Percentiles rank a stretch among this genome's conserved stretches.
These are phyloP conservation scores for Fusarium circinatum DNA, from an alignment of 2,329 filamentous ascomycete genomes.

Conservation along the genomic window DNA sequence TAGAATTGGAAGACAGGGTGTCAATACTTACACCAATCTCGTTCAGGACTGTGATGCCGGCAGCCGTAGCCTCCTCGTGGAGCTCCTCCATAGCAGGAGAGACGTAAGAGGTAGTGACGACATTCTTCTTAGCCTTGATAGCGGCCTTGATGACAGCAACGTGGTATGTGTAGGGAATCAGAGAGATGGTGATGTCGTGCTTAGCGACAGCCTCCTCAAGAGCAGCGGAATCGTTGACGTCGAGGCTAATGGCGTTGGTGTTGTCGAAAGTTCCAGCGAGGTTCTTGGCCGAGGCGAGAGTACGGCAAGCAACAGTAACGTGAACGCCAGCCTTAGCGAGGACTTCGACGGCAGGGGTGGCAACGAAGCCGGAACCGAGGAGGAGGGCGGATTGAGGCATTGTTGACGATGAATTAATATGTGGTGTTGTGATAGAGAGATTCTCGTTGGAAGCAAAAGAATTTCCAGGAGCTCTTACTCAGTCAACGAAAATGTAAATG, in stretches of 20 bases:
- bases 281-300: conserved; percentile 78
- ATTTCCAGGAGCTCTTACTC: conserved; percentile 10
- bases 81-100: conserved; percentile 93
- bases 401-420: conserved; percentile 9
- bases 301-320: conserved; percentile 83
- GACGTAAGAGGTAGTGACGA: conserved; percentile 94
- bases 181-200: conserved; percentile 79
- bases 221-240: conserved; percentile 79
- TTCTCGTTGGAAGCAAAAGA: conserved; percentile 19
- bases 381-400: conserved; percentile 45
- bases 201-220: conserved; percentile 84
- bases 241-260: conserved; percentile 81
- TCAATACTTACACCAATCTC: conserved; percentile 77
- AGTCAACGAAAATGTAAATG: conserved; percentile 12
- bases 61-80: conserved; percentile 82
- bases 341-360: conserved; percentile 72
- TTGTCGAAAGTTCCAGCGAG: conserved; percentile 78
- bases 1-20: neutral
- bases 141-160: conserved; percentile 91
- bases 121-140: conserved; percentile 93
- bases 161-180: conserved; percentile 95
- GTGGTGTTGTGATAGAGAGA: conserved; percentile 6
- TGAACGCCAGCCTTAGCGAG: conserved; percentile 68
- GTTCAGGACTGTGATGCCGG: conserved; percentile 97
- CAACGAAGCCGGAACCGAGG: conserved; percentile 65